Evolutionary conservation across 2,329 filamentous ascomycete genomes (phyloP).

Genomic region (Xylariaceae sp.): DNA sequence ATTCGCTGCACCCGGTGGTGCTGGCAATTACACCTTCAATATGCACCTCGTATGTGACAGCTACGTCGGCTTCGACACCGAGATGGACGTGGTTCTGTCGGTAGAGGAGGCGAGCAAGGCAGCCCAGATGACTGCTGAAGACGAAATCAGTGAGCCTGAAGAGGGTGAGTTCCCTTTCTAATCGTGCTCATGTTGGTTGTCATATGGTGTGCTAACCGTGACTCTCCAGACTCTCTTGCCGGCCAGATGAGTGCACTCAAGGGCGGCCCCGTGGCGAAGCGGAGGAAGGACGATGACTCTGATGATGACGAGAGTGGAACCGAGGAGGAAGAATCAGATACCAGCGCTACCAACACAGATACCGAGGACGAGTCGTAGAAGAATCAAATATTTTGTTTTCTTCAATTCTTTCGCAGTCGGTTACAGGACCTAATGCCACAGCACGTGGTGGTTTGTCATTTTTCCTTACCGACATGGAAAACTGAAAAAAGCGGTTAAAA

Average conservation of each 20-base stretch:
- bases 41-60: constrained; percentile 93
- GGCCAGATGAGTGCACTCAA: constrained; percentile 88
- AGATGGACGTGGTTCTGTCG: constrained; percentile 80
- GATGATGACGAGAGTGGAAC: constrained; percentile 80
- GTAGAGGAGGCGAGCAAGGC: constrained; percentile 89
- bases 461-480: not conserved
- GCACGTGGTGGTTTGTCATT: not conserved
- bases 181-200: too few relatives aligned
- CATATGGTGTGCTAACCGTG: constrained; percentile 28
- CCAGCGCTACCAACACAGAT: constrained; percentile 63
- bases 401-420: not conserved
- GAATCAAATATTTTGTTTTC: not conserved
- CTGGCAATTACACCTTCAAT: constrained; percentile 89
- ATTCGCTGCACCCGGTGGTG: constrained; percentile 88
- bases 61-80: constrained; percentile 90
- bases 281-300: constrained; percentile 48
- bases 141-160: constrained; percentile 96
- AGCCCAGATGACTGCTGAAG: constrained; percentile 72
- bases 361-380: constrained; percentile 55
- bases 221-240: constrained; percentile 48
- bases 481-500: too few relatives aligned
- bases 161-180: constrained; percentile 69
- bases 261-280: constrained; percentile 55
- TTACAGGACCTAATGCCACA: not conserved
- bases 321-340: constrained; percentile 64